Conservation (phyloP, 2,329 filamentous ascomycete species). For the Tolypocladium album region DNA sequence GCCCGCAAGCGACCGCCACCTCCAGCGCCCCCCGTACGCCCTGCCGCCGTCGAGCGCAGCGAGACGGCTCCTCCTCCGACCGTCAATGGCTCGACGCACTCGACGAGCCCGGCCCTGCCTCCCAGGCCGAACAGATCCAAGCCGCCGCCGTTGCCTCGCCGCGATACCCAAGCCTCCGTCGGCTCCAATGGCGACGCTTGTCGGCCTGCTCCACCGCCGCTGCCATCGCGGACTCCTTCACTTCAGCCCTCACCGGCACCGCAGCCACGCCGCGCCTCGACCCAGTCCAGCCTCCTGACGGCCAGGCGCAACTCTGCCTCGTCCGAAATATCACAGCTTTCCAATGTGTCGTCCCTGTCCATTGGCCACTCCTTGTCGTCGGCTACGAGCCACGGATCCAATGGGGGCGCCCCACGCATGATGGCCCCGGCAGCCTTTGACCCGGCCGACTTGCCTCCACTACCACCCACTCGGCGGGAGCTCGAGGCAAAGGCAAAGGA, state of each 20-base stretch:
- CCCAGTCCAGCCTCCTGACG: constrained; percentile 25
- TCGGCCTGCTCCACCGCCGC: constrained; percentile 19
- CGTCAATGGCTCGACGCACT: constrained; percentile 6
- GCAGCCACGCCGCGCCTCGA: constrained; percentile 37
- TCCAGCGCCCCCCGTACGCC: constrained; percentile 30
- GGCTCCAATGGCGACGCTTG: constrained; percentile 2
- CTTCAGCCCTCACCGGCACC: constrained; percentile 32
- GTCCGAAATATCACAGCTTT: constrained; percentile 45
- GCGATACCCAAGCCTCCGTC: constrained; percentile 12
- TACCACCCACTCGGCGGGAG: constrained; percentile 46
- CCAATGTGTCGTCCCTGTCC: constrained; percentile 42
- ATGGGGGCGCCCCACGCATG: constrained; percentile 31
- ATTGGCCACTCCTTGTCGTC: constrained; percentile 34
- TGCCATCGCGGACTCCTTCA: constrained; percentile 20
- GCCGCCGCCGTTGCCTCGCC: constrained; percentile 25
- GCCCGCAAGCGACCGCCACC: constrained; percentile 28
- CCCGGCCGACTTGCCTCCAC: constrained; percentile 42
- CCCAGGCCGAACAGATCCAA: constrained; percentile 19
- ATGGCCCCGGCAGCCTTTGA: constrained; percentile 44
- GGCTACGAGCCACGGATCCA: constrained; percentile 35
- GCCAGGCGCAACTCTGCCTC: constrained; percentile 44
- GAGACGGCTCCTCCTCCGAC: constrained; percentile 24
- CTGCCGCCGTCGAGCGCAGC: constrained; percentile 23
- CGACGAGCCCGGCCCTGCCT: constrained; percentile 26
- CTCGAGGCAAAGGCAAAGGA: constrained; percentile 33